Evolutionary conservation across 306 rosid species (phyloP).

Genomic region (Albizia julibrissin): DNA sequence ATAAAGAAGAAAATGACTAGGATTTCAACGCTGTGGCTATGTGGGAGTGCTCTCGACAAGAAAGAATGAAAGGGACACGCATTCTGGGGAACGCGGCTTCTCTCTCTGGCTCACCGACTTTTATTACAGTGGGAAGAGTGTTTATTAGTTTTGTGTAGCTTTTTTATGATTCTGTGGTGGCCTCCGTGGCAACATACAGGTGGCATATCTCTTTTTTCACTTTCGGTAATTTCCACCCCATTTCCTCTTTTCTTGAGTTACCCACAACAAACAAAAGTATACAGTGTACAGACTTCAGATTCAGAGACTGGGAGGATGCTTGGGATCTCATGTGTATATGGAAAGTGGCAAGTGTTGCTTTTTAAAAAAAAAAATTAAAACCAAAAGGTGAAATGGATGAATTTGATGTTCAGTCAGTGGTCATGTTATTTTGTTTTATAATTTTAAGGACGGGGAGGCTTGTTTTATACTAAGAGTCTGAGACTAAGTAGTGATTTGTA

Average conservation of each 20-base stretch:
- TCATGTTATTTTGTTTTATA: not conserved
- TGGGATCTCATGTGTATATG: too few relatives aligned
- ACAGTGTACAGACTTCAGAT: too few relatives aligned
- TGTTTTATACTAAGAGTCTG: too few relatives aligned
- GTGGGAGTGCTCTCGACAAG: constrained; percentile 29
- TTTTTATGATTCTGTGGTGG: not conserved
- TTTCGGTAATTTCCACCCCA: not conserved
- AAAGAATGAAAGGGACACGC: constrained; percentile 40
- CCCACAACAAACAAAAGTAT: too few relatives aligned
- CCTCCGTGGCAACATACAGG: not conserved
- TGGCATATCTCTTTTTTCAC: not conserved
- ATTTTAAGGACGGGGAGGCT: not conserved
- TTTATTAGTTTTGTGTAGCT: not conserved
- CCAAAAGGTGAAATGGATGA: not conserved
- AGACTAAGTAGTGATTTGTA: not conserved
- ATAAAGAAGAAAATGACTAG: not conserved
- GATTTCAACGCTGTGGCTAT: not conserved
- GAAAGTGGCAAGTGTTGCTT: not conserved
- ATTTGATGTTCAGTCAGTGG: not conserved
- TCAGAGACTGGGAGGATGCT: too few relatives aligned
- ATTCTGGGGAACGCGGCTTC: constrained; percentile 31
- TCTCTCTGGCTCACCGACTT: constrained; percentile 43
- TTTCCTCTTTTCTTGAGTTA: not conserved
- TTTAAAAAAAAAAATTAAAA: too few relatives aligned
- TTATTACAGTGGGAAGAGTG: not conserved